Base-by-base conservation (phyloP, 139 green algal genomes). In the Trebouxia sp. region DNA sequence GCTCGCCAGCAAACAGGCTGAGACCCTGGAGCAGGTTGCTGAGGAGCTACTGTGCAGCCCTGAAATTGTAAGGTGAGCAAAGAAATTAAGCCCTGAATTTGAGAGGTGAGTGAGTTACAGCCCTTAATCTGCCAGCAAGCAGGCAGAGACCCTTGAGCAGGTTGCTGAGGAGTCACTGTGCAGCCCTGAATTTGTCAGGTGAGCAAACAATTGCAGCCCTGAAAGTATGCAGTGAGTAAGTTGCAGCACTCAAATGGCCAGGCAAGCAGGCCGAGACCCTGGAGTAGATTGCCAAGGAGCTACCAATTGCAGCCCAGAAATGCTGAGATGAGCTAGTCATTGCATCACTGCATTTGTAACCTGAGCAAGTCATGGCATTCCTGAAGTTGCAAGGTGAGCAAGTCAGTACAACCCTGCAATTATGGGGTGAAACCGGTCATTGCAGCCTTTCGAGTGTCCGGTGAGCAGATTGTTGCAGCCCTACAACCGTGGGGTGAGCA, bases 31-130 rank as follows among this genome's bases (percentile, higher is more conserved):
- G 32, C 39, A 65, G 8, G 85, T 92, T 1, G 86, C 79, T 12
- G 70, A 86, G 42, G 89, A 95, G 82, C 87, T 95, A 58, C 87
- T 93, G 66, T 88, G 79, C 74, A 92, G 85, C 72, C 86, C 88
- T 6, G 91, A 96, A 70, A 94, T 94, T 53, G 55, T 90, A n/a
- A 78, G 85, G 70, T 86, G 81, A n/a, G 79, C 4, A 58, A 22
- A 9, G 22, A 3, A 58, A 3, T 28, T 17, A 22, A 1, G 26
- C 26, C 50, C 26, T 17, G 20, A 58, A 1, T 58, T 17, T 58
- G 20, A 17, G 22, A 22, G 50, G 5, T 9, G 20, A 3, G 4
- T 10, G 50, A 22, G 4, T 28, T n/a, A 14, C 62, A 72, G 62
- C 14, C 62, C 37, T 14, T n/a, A 17, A 5, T n/a, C 3, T 5